Base-by-base conservation (phyloP, 108 stramenopile species). In the Cyclotella choctawhatcheeana region DNA sequence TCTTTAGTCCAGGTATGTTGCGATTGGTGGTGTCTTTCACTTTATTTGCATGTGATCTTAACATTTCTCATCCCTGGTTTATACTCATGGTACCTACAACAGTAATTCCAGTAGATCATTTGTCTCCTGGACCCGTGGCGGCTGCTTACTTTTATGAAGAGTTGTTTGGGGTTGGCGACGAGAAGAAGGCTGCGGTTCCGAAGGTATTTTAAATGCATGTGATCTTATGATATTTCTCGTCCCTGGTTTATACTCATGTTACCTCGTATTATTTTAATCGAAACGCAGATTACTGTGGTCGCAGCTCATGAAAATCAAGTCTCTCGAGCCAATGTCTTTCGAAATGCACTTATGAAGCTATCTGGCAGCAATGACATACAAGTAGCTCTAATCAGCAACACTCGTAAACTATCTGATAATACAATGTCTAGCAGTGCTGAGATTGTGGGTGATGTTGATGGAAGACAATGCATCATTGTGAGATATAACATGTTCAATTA, bases 111-210 rank as follows among this genome's bases (percentile, higher is more conserved):
- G 93, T 93, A 10, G 95, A 96, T 83, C 87, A 96, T 67, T 61
- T 96, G 27, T 67, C 87, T 63, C 92, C 94, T 10, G 89, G 85
- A 24, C 94, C 94, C 2, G 94, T 96, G 3, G 94, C 94, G 10
- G 94, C 94, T 5, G 94, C 94, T 18, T 96, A 92, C 67, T 96
- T 93, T 62, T 86, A 96, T 64, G 92, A 96, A 71, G 89, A 96
- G 62, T 67, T 94, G 26, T 75, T 58, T 47, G 64, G 59, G 51
- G 37, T 74, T 61, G 43, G 59, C 17, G 45, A 56, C 16, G 47
- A 56, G 31, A 50, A 55, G 50, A 59, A 43, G 44, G 35, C 12
- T 3, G 52, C 62, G 32, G 22, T 26, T n/a, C 69, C 77, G 13
- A 79, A 79, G 54, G 73, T 74, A 52, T 66, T 22, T 18, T 26